Percentiles rank a stretch among this genome's conserved stretches.
phyloP scores from a whole-genome alignment of 306 rosid species.

The Carpinus fangiana region DNA sequence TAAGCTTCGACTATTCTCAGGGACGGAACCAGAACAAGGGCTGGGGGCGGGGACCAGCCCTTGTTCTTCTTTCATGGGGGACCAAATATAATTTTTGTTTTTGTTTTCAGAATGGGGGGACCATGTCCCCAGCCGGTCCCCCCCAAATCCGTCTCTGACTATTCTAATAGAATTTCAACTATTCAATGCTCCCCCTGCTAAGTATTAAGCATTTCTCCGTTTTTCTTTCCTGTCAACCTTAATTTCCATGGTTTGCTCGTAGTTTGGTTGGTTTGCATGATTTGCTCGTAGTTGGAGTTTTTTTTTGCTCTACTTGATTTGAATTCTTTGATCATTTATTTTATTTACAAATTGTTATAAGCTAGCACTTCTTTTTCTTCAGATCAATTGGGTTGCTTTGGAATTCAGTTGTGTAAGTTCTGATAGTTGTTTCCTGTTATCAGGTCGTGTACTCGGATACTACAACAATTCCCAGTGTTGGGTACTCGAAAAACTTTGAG shows the following conservation, averaged over 20 bases:
- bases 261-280: background rate
- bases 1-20: no score
- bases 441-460: conserved; percentile 24
- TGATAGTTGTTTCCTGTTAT: conserved; percentile 3
- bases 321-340: background rate
- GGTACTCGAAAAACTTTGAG: background rate
- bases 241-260: background rate
- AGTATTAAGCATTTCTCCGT: conserved; percentile 9
- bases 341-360: background rate
- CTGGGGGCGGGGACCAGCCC: no score
- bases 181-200: background rate
- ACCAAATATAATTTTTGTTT: no score
- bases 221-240: background rate
- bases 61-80: no score
- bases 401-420: conserved; percentile 1
- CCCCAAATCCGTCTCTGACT: no score
- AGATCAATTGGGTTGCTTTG: background rate
- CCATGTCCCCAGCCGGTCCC: no score
- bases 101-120: no score
- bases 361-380: background rate
- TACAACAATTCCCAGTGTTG: conserved; percentile 4
- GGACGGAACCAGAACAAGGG: no score
- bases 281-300: background rate
- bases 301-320: background rate
- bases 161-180: background rate